Conservation (phyloP, 1,284 basidiomycete species). For the Ganoderma lucidum region DNA sequence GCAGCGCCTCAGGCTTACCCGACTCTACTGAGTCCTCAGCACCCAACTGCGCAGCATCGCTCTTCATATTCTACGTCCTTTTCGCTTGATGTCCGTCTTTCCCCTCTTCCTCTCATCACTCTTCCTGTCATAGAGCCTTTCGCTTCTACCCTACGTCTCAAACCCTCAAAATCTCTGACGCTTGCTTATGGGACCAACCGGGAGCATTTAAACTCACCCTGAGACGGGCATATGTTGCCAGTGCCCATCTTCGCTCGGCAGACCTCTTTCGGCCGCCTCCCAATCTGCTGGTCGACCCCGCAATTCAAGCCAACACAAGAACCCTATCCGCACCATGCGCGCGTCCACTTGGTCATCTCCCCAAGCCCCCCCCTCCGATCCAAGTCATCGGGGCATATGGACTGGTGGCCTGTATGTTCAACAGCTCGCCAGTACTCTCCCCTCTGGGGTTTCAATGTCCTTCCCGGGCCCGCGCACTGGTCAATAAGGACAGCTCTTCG, state of each 20-base stretch:
- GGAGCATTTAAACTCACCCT: slow-evolving; percentile 2
- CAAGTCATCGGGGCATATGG: not conserved
- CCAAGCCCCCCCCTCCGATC: not conserved
- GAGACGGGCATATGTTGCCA: not conserved
- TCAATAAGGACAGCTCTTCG: slow-evolving; percentile 1
- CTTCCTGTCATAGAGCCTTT: not conserved
- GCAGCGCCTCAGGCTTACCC: not conserved
- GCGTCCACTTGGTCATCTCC: not conserved
- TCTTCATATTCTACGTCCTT: not conserved
- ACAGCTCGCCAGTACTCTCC: not conserved
- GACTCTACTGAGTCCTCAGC: not conserved
- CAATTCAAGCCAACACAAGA: not conserved
- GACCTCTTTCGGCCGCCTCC: slow-evolving; percentile 1
- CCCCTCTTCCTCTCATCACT: not conserved
- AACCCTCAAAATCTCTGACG: not conserved
- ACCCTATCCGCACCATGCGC: not conserved
- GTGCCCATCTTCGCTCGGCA: not conserved
- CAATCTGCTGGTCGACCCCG: not conserved
- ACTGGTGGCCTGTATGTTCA: not conserved
- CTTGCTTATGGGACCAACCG: not conserved
- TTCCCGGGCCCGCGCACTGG: not conserved
- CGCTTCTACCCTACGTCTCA: not conserved
- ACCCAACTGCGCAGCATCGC: slow-evolving; percentile 4
- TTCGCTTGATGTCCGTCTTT: not conserved
- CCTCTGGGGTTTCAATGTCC: not conserved